These are phyloP conservation scores for Nevesoporus exiguus DNA, from an alignment of 768 basidiomycete species.

Conservation along the genomic window DNA sequence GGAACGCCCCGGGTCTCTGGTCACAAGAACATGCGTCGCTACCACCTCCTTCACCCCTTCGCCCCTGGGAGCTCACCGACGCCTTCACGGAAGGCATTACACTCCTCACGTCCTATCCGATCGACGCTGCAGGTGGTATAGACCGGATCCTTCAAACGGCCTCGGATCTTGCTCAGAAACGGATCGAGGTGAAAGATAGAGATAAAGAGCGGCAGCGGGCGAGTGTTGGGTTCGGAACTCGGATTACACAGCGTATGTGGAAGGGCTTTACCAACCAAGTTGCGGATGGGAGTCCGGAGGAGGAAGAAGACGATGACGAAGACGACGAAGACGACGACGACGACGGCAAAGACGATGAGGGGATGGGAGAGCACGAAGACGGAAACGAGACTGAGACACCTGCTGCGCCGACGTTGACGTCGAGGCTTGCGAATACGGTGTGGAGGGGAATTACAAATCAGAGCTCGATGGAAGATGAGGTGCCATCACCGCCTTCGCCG, in stretches of 20 bases:
- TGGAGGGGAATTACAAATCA: slow-evolving; percentile 79
- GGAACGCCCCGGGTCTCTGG: slow-evolving; percentile 52
- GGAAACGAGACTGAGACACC: slow-evolving; percentile 46
- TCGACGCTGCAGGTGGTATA: slow-evolving; percentile 63
- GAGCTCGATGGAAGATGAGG: slow-evolving; percentile 64
- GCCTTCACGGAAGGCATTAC: slow-evolving; percentile 64
- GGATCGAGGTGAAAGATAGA: slow-evolving; percentile 37
- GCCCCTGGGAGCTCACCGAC: slow-evolving; percentile 53
- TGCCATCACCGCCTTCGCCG: slow-evolving; percentile 39
- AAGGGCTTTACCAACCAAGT: slow-evolving; percentile 59
- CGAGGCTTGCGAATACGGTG: slow-evolving; percentile 58
- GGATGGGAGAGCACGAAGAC: slow-evolving; percentile 33
- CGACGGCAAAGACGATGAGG: slow-evolving; percentile 31
- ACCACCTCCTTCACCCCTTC: slow-evolving; percentile 42
- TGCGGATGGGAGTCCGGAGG: slow-evolving; percentile 30
- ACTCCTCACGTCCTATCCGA: slow-evolving; percentile 62
- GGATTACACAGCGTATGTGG: slow-evolving; percentile 62
- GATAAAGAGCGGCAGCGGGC: slow-evolving; percentile 30
- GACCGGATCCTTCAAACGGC: slow-evolving; percentile 69
- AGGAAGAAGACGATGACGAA: slow-evolving; percentile 28
- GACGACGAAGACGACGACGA: slow-evolving; percentile 31
- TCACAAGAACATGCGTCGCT: slow-evolving; percentile 38
- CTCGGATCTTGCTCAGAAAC: slow-evolving; percentile 52
- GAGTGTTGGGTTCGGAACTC: slow-evolving; percentile 48
- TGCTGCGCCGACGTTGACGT: slow-evolving; percentile 39